These are phyloP conservation scores for Amanita muscaria DNA, from an alignment of 768 basidiomycete genomes.

Conservation along the genomic window DNA sequence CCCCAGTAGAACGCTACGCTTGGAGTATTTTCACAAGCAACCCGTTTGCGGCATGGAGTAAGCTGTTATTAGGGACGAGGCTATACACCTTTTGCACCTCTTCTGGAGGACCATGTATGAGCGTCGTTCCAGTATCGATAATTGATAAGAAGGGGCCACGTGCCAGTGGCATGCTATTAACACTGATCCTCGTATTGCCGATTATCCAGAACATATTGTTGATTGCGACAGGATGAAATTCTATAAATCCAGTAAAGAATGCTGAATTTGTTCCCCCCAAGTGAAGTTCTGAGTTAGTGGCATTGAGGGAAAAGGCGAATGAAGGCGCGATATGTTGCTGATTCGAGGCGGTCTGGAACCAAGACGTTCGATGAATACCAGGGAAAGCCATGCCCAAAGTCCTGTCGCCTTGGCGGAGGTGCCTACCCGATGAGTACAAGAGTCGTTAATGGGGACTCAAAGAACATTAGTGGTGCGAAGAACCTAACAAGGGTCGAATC, in stretches of 20 bases:
- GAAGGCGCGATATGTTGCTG: neutral
- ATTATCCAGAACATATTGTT: neutral
- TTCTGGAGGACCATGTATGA: slow-evolving; percentile 25
- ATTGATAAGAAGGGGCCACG: slow-evolving; percentile 16
- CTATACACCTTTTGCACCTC: slow-evolving; percentile 22
- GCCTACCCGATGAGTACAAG: too few relatives aligned
- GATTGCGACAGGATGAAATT: slow-evolving; percentile 18
- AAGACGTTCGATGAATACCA: neutral
- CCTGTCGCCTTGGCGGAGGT: too few relatives aligned
- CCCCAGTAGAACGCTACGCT: neutral
- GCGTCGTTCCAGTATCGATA: slow-evolving; percentile 36
- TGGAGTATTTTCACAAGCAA: neutral
- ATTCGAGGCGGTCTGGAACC: neutral
- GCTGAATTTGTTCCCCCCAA: slow-evolving; percentile 32
- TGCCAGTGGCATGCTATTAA: slow-evolving; percentile 6
- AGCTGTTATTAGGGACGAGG: slow-evolving; percentile 23
- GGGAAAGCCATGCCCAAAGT: neutral
- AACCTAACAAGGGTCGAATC: too few relatives aligned
- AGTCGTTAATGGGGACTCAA: too few relatives aligned
- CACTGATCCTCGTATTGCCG: neutral
- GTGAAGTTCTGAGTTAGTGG: slow-evolving; percentile 33
- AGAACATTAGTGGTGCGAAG: too few relatives aligned
- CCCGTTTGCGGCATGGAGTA: slow-evolving; percentile 16
- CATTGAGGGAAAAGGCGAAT: slow-evolving; percentile 29
- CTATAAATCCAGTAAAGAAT: slow-evolving; percentile 31